These are phyloP conservation scores for Moelleriella libera DNA, from an alignment of 2,329 filamentous ascomycete species.

Conservation along the genomic window DNA sequence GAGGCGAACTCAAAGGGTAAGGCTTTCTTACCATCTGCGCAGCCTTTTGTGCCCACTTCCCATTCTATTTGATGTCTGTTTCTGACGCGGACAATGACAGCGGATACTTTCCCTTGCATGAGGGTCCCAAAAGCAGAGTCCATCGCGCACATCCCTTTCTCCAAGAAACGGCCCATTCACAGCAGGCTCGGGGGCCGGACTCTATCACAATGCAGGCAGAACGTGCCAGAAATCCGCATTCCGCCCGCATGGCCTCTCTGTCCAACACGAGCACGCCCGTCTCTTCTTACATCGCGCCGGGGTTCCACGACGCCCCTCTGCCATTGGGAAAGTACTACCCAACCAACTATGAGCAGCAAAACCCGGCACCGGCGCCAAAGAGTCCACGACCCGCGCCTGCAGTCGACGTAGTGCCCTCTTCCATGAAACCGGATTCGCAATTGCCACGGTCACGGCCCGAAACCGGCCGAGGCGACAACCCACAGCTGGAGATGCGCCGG, in stretches of 20 bases:
- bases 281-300: slow-evolving; percentile 35
- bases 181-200: slow-evolving; percentile 18
- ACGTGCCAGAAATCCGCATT: slow-evolving; percentile 6
- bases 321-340: slow-evolving; percentile 51
- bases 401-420: slow-evolving; percentile 12
- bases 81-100: slow-evolving; percentile 17
- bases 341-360: slow-evolving; percentile 38
- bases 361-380: slow-evolving; percentile 5
- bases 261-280: slow-evolving; percentile 26
- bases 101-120: slow-evolving; percentile 47
- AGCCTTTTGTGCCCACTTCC: not conserved
- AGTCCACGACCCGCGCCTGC: slow-evolving; percentile 2
- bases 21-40: slow-evolving; percentile 7
- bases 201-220: slow-evolving; percentile 13
- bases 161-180: slow-evolving; percentile 23
- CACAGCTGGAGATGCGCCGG: slow-evolving; percentile 30
- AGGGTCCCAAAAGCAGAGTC: slow-evolving; percentile 33
- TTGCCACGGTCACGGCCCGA: slow-evolving; percentile 9
- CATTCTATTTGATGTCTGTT: not conserved
- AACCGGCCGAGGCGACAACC: slow-evolving; percentile 5
- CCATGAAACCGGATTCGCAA: slow-evolving; percentile 21
- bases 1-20: slow-evolving; percentile 46
- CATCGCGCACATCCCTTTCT: slow-evolving; percentile 39
- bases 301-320: slow-evolving; percentile 29
- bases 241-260: slow-evolving; percentile 9